These are phyloP conservation scores for Phytopythium cucurbitacearum DNA, from an alignment of 352 stramenopile genomes.

Conservation along the genomic window DNA sequence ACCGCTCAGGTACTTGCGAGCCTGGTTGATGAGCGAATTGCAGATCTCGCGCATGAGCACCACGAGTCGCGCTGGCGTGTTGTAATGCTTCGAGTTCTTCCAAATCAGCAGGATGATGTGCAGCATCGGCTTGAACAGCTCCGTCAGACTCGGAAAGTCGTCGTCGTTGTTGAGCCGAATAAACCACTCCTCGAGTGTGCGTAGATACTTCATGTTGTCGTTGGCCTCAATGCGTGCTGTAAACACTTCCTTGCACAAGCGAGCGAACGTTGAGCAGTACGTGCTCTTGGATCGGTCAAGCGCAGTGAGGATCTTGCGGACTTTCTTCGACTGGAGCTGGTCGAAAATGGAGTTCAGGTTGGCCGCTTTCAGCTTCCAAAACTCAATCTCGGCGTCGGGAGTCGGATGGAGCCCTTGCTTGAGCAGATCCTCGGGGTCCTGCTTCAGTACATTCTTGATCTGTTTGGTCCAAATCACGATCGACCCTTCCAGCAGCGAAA, in stretches of 20 bases:
- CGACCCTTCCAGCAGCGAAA: constrained; percentile 95
- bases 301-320: constrained; percentile 93
- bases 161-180: constrained; percentile 94
- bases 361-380: constrained; percentile 96
- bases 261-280: constrained; percentile 95
- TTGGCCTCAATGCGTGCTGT: constrained; percentile 95
- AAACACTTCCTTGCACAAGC: constrained; percentile 97
- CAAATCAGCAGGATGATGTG: constrained; percentile 98
- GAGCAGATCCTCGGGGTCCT: constrained; percentile 95
- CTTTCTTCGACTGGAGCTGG: constrained; percentile 91
- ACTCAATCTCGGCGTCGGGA: constrained; percentile 96
- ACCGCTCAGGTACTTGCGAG: constrained; percentile 90
- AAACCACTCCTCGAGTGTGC: constrained; percentile 96
- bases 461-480: constrained; percentile 99
- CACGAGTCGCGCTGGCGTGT: constrained; percentile 94
- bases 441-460: constrained; percentile 98
- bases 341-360: constrained; percentile 96
- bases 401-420: constrained; percentile 97
- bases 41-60: constrained; percentile 98
- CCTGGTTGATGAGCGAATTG: constrained; percentile 95
- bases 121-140: constrained; percentile 98
- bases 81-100: constrained; percentile 99
- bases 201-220: constrained; percentile 98
- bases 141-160: constrained; percentile 89
- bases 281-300: constrained; percentile 95